These are phyloP conservation scores for Dictyostelium firmibasis DNA, from an alignment of 78 protist species.

Conservation along the genomic window DNA sequence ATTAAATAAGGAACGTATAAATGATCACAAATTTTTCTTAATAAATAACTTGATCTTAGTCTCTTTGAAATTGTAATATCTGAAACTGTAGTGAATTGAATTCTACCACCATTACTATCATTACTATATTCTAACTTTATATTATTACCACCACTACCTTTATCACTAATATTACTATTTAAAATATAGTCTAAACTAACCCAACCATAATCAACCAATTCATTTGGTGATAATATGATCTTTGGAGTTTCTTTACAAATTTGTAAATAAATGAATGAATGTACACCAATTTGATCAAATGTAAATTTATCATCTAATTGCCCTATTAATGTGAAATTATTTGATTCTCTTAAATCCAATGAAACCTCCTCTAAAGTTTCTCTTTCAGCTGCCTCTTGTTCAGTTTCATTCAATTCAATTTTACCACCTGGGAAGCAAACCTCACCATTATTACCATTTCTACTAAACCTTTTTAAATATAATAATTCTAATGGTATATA, in stretches of 20 bases:
- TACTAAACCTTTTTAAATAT: neutral
- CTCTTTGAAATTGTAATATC: slow-evolving; percentile 4
- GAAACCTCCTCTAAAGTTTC: slow-evolving; percentile 41
- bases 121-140: too few species aligned
- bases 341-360: neutral
- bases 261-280: slow-evolving; percentile 63
- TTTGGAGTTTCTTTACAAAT: neutral
- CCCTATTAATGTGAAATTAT: slow-evolving; percentile 12
- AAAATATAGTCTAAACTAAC: slow-evolving; percentile 8
- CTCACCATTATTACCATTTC: slow-evolving; percentile 13
- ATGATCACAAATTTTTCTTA: neutral
- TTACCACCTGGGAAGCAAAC: slow-evolving; percentile 61
- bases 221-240: neutral
- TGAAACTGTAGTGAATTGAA: neutral
- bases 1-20: slow-evolving; percentile 12
- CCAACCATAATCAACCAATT: slow-evolving; percentile 63
- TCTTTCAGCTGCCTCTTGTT: slow-evolving; percentile 51
- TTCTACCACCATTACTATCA: neutral
- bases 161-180: neutral
- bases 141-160: neutral
- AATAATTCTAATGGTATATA: neutral
- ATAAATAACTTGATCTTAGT: slow-evolving; percentile 3
- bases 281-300: slow-evolving; percentile 32
- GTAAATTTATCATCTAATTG: slow-evolving; percentile 33
- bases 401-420: neutral